Percentiles rank a stretch among this genome's conserved stretches.
Evolutionary conservation across 2,329 filamentous ascomycete genomes (phyloP).

Genomic region (Fusarium buharicum): DNA sequence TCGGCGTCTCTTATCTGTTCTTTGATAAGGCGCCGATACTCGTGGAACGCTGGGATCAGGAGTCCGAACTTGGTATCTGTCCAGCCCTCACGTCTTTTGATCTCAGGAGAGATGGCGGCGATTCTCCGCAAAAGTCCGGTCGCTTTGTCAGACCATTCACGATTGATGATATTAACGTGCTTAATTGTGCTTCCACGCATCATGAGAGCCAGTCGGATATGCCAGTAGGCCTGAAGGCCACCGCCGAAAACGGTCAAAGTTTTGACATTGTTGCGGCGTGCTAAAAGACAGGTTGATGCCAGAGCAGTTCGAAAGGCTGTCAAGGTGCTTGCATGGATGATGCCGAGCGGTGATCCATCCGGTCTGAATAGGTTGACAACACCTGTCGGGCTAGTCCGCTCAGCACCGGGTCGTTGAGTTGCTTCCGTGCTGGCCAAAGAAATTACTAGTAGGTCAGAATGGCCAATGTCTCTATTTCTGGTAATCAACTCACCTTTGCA

Average conservation of each 20-base stretch:
- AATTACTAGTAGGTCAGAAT: constrained; percentile 61
- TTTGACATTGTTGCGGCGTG: constrained; percentile 74
- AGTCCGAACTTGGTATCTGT: constrained; percentile 72
- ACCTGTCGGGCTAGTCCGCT: constrained; percentile 65
- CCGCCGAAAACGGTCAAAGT: constrained; percentile 87
- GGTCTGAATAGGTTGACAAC: constrained; percentile 75
- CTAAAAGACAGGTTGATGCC: constrained; percentile 73
- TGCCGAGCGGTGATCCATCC: constrained; percentile 70
- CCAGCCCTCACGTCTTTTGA: constrained; percentile 70
- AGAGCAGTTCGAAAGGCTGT: constrained; percentile 85
- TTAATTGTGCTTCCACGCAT: constrained; percentile 77
- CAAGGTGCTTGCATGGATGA: constrained; percentile 77
- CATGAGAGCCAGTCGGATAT: constrained; percentile 84
- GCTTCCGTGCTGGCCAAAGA: constrained; percentile 63
- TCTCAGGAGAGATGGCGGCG: constrained; percentile 53
- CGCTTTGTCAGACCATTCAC: constrained; percentile 70
- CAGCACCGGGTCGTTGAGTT: constrained; percentile 42
- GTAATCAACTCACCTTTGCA: constrained; percentile 66
- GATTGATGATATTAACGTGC: constrained; percentile 85
- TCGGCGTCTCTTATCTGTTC: constrained; percentile 78
- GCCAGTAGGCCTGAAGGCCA: constrained; percentile 94
- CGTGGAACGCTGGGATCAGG: constrained; percentile 76
- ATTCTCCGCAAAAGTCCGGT: constrained; percentile 62
- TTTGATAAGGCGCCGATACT: constrained; percentile 72
- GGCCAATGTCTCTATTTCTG: background rate